Evolutionary conservation across 345 rosid genomes (phyloP).

Genomic region (Pugionium dolabratum): DNA sequence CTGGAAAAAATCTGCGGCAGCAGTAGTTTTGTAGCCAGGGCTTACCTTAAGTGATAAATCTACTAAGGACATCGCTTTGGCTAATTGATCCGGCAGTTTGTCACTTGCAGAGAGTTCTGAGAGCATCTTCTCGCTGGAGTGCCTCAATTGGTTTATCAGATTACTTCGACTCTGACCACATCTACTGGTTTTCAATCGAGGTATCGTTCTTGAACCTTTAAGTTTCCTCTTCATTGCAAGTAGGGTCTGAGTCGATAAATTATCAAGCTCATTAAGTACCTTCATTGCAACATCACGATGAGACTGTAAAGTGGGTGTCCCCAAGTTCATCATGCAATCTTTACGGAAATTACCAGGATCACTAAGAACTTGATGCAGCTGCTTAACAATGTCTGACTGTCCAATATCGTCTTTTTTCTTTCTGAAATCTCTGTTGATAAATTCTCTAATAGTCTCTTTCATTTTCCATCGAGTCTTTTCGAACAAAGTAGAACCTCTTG

Average conservation of each 20-base stretch:
- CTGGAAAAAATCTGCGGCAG: slow-evolving; percentile 43
- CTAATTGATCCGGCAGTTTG: slow-evolving; percentile 58
- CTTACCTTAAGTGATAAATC: slow-evolving; percentile 55
- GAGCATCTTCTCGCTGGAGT: slow-evolving; percentile 55
- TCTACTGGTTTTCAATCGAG: slow-evolving; percentile 40
- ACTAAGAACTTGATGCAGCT: slow-evolving; percentile 53
- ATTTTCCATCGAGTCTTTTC: slow-evolving; percentile 59
- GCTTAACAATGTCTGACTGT: slow-evolving; percentile 34
- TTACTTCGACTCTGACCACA: slow-evolving; percentile 42
- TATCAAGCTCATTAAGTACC: slow-evolving; percentile 55
- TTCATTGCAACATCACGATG: slow-evolving; percentile 47
- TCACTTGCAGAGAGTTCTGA: slow-evolving; percentile 49
- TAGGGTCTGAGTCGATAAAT: slow-evolving; percentile 53
- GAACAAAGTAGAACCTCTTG: slow-evolving; percentile 49
- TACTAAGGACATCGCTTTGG: slow-evolving; percentile 71
- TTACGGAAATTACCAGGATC: slow-evolving; percentile 52
- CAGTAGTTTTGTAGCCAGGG: slow-evolving; percentile 41
- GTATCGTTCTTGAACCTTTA: slow-evolving; percentile 46
- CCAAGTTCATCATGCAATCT: slow-evolving; percentile 29
- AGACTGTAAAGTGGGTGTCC: slow-evolving; percentile 43
- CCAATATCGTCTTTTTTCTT: slow-evolving; percentile 27
- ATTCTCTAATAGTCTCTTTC: slow-evolving; percentile 58
- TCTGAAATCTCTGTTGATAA: slow-evolving; percentile 31
- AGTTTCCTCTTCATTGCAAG: slow-evolving; percentile 76
- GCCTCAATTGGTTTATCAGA: slow-evolving; percentile 50